phyloP scores from a whole-genome alignment of 2,329 filamentous ascomycete species.

The Polytolypa hystricis region DNA sequence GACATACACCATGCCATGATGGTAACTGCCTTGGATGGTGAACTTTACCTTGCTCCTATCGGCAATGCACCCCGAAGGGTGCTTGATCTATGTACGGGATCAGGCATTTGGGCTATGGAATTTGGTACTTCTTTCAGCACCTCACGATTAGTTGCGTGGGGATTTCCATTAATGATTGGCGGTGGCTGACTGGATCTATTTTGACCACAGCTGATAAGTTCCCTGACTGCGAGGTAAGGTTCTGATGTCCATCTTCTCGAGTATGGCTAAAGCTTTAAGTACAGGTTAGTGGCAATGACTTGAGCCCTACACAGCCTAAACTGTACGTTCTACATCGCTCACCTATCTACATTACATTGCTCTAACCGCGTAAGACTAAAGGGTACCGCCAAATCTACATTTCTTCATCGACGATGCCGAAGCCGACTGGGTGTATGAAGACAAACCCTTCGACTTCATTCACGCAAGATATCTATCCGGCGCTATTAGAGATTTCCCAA shows the following conservation, averaged over 20 bases:
- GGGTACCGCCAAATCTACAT: constrained; percentile 26
- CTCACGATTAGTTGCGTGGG: background rate
- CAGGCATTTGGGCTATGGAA: constrained; percentile 10
- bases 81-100: constrained; percentile 11
- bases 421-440: constrained; percentile 20
- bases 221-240: constrained; percentile 4
- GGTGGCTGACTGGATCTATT: too few relatives aligned
- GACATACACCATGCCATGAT: constrained; percentile 12
- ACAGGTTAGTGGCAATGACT: constrained; percentile 10
- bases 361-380: background rate
- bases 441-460: constrained; percentile 22
- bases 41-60: constrained; percentile 9
- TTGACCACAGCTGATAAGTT: constrained; percentile 7
- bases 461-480: constrained; percentile 24
- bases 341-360: background rate
- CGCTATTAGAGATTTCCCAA: constrained; percentile 21
- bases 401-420: constrained; percentile 27
- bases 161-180: background rate
- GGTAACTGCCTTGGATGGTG: constrained; percentile 5
- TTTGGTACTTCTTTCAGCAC: constrained; percentile 7
- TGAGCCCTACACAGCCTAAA: constrained; percentile 9
- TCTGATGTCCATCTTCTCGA: background rate
- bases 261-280: too few relatives aligned
- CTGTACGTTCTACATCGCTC: constrained; percentile 30
- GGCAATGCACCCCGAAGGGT: constrained; percentile 3